A percentile compares a stretch with the other conserved stretches of the same genome.
phyloP scores from a whole-genome alignment of 441 rosid species.

The Populus hybrid region DNA sequence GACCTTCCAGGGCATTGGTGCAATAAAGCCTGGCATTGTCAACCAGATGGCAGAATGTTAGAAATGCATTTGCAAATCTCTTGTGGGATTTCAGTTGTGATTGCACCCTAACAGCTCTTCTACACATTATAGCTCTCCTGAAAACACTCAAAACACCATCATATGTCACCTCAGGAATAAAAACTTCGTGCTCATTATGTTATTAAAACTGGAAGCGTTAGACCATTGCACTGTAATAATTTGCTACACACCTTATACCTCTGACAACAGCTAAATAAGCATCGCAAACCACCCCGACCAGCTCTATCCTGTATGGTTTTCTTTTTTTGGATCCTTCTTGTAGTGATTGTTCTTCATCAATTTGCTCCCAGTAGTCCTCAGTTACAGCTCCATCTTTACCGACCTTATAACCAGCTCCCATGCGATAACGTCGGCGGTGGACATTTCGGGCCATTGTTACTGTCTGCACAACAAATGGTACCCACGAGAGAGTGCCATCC shows the following conservation, averaged over 20 bases:
- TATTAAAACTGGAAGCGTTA: not conserved
- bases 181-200: not conserved
- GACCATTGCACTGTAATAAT: not conserved
- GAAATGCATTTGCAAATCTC: slow-evolving; percentile 91
- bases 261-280: slow-evolving; percentile 91
- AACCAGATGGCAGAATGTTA: slow-evolving; percentile 74
- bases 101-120: slow-evolving; percentile 87
- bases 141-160: slow-evolving; percentile 5
- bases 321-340: slow-evolving; percentile 59
- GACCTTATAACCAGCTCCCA: slow-evolving; percentile 85
- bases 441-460: slow-evolving; percentile 96
- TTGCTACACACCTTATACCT: slow-evolving; percentile 67
- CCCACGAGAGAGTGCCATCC: slow-evolving; percentile 99
- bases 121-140: slow-evolving; percentile 95
- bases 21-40: slow-evolving; percentile 84
- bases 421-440: slow-evolving; percentile 86
- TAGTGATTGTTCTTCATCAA: slow-evolving; percentile 66
- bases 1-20: slow-evolving; percentile 89
- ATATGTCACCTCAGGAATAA: slow-evolving; percentile 14
- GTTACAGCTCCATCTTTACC: slow-evolving; percentile 58
- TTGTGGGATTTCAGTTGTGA: slow-evolving; percentile 92
- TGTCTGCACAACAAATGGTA: slow-evolving; percentile 94
- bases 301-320: slow-evolving; percentile 91
- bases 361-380: slow-evolving; percentile 90
- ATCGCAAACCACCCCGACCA: slow-evolving; percentile 93